Base-by-base conservation (phyloP, 108 stramenopile species). In the Heterococcus sp. region DNA sequence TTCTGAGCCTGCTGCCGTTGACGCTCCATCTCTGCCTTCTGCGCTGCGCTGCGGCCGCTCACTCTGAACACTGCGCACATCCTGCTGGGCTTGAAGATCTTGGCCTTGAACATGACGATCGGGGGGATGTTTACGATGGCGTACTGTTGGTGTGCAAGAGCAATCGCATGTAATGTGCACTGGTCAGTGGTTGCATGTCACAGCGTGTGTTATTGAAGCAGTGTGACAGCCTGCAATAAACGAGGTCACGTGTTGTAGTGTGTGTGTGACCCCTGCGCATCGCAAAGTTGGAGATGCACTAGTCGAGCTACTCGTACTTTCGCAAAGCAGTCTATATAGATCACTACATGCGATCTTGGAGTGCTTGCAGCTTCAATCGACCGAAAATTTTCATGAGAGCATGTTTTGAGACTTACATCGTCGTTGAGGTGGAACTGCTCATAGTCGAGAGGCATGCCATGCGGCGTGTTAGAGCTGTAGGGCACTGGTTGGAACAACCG, bases 401-500 rank as follows among this genome's bases (percentile, higher is more conserved):
- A 31, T 38, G 2, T 34, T 34, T 67, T 76, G n/a, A 11, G 71
- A 71, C 11, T 71, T 71, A 35, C 71, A 28, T 14, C 71, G 38
- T 5, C 32, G 71, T 35, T n/a, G 35, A 2, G 3, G 8, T 27
- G 5, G 14, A 38, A 71, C 3, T 37, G 35, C 71, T 71, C 34
- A 4, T 28, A 11, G 27, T 35, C 32, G 26, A 35, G 5, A 71
- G 75, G 75, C 83, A 69, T 84, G 28, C 83, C 83, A 27, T 70
- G 35, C 26, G 83, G 83, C n/a, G 83, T 84, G 39, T 66, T 69
- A 11, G 76, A 29, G 46, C 75, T 75, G 75, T 84, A 84, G 14
- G 83, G 83, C 27, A 84, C 83, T 33, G 83, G 83, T 71, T 84
- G 83, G 68, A 84, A 84, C 2, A 84, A 40, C 1, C 73, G 72